Conservation (phyloP, 2,329 filamentous ascomycete genomes). For the Emergomyces africanus region DNA sequence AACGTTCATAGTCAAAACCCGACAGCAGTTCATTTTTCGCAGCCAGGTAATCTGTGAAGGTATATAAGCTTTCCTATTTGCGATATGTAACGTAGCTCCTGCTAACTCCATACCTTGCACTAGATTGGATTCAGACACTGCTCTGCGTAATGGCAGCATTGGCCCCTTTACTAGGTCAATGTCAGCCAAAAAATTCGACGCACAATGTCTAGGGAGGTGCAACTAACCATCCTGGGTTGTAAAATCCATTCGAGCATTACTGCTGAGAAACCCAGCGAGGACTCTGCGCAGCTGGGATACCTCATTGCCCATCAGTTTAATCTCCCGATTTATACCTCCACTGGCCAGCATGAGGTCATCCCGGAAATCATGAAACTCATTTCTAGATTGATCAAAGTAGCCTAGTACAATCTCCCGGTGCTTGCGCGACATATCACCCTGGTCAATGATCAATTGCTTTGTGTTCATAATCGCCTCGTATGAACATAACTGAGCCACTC, state of each 20-base stretch:
- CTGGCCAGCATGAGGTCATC: not conserved
- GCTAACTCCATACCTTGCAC: not conserved
- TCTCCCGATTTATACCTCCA: not conserved
- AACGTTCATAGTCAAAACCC: not conserved
- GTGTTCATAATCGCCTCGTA: not conserved
- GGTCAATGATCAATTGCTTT: not conserved
- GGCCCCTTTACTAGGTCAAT: not conserved
- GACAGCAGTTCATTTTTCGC: not conserved
- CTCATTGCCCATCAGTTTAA: not conserved
- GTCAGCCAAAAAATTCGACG: not conserved
- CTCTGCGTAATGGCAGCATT: not conserved
- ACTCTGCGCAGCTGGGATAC: not conserved
- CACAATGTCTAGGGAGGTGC: not conserved
- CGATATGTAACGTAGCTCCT: not conserved
- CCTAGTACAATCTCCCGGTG: not conserved
- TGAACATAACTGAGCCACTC: not conserved
- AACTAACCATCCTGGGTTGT: not conserved
- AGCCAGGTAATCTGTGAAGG: not conserved
- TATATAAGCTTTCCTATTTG: not conserved
- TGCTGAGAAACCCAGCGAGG: not conserved
- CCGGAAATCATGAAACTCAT: not conserved
- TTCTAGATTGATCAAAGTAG: not conserved
- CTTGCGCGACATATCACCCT: not conserved
- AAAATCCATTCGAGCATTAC: not conserved
- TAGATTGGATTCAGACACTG: not conserved